These are phyloP conservation scores for Claviceps sp. DNA, from an alignment of 2,329 filamentous ascomycete genomes.

Conservation along the genomic window DNA sequence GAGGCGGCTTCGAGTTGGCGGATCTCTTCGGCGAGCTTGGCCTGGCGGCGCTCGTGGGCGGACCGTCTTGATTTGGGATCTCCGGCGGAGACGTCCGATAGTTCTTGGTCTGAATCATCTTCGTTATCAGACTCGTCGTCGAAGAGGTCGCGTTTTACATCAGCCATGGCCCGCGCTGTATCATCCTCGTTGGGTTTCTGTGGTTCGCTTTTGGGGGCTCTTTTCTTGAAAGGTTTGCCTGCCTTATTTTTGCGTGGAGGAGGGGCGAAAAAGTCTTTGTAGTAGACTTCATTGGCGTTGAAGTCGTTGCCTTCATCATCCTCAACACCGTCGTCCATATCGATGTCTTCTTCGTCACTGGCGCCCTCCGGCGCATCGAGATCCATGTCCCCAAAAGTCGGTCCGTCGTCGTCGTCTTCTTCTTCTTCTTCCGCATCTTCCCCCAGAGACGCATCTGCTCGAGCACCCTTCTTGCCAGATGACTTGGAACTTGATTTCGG, in stretches of 20 bases:
- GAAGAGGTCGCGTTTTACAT: slow-evolving; percentile 82
- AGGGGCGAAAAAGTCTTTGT: slow-evolving; percentile 87
- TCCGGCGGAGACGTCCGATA: slow-evolving; percentile 52
- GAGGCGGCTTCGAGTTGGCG: slow-evolving; percentile 79
- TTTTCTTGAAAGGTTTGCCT: slow-evolving; percentile 25
- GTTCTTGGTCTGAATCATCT: slow-evolving; percentile 50
- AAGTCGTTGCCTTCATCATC: slow-evolving; percentile 45
- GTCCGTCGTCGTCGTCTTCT: slow-evolving; percentile 61
- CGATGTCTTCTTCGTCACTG: slow-evolving; percentile 48
- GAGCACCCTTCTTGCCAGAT: slow-evolving; percentile 18
- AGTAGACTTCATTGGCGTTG: slow-evolving; percentile 82
- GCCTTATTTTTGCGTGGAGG: slow-evolving; percentile 57
- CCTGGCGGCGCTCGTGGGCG: slow-evolving; percentile 74
- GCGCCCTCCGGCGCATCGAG: slow-evolving; percentile 59
- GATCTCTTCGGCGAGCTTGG: slow-evolving; percentile 79
- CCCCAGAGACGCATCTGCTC: slow-evolving; percentile 15
- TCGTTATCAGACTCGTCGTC: slow-evolving; percentile 58
- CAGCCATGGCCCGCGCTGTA: slow-evolving; percentile 69
- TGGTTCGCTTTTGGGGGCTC: slow-evolving; percentile 26
- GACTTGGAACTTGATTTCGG: slow-evolving; percentile 15
- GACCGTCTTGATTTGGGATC: slow-evolving; percentile 65
- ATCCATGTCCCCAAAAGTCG: slow-evolving; percentile 71
- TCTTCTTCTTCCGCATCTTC: slow-evolving; percentile 29
- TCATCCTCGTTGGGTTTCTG: slow-evolving; percentile 45
- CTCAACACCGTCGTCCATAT: slow-evolving; percentile 26